phyloP scores from a whole-genome alignment of 148 eudicot genomes.

The Talinum fruticosum region DNA sequence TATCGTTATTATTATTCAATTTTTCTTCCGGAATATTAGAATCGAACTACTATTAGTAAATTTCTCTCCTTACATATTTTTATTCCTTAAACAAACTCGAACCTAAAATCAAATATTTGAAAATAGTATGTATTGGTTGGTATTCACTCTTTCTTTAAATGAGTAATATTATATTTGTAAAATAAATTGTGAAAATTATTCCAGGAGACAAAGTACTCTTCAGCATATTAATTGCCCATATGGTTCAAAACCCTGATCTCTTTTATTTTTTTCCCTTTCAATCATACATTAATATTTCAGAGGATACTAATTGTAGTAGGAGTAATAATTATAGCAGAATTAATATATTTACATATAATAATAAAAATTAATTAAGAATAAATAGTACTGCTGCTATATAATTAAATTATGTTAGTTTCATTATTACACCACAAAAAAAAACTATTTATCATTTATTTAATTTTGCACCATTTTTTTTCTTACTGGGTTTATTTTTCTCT shows the following conservation, averaged over 20 bases:
- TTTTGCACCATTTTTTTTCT: neutral
- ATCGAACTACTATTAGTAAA: no score
- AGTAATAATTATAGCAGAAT: neutral
- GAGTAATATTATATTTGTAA: no score
- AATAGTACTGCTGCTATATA: neutral
- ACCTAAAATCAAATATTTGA: no score
- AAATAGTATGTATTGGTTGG: no score
- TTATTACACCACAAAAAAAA: neutral
- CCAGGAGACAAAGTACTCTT: slow-evolving; percentile 24
- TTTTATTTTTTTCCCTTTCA: neutral
- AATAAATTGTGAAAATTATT: neutral
- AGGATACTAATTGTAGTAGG: neutral
- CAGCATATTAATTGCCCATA: slow-evolving; percentile 29
- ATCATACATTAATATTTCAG: no score
- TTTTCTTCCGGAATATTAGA: no score
- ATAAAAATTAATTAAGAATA: neutral
- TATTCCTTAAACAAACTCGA: no score
- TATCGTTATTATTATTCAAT: no score
- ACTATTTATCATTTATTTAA: neutral
- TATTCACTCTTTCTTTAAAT: no score
- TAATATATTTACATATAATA: neutral
- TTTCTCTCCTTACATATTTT: no score
- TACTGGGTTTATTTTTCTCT: slow-evolving; percentile 6
- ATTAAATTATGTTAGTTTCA: neutral
- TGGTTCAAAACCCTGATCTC: slow-evolving; percentile 12